Evolutionary conservation across 495 filamentous ascomycete genomes (phyloP), one percentile per base, ranked within the genome.

Genomic region (Penicillium waksmanii): DNA sequence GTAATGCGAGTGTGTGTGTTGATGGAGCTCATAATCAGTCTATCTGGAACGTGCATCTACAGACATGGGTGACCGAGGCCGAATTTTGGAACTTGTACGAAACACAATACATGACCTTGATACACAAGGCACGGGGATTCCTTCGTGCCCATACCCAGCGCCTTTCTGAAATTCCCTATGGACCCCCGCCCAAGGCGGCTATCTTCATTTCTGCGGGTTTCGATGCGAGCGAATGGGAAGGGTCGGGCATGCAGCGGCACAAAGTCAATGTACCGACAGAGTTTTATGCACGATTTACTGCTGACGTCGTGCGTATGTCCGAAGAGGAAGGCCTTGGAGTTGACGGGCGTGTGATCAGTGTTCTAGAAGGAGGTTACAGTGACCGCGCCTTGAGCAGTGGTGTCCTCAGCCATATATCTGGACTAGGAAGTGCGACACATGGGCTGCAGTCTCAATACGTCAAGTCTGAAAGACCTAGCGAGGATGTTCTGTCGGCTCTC

Each of bases 141-240:
- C 78, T 98, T 15, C 82, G 80, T 27, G 66, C 71, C 19, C 89
- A 96, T 44, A 87, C 90, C 0, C 76, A 88, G 42, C 80, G 85
- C 23, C 75, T 91, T 12, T 76, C 77, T 11, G 71, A 73, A 36
- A 78, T 76, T 19, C 76, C 81, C 34, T 83, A 78, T 53, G 79
- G 79, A 25, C 78, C 79, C 9, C 62, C 73, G 25, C 89, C 92
- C 34, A 92, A 87, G 65, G 91, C 89, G 8, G 93, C 93, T 7
- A 90, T 98, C 33, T 98, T 98, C 71, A 73, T 98, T 33, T 96
- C 92, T 34, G 94, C 95, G 1, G 95, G 95, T 0, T 98, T 98
- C 64, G 95, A 98, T 77, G 96, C 95, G 5, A 96, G 92, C 66
- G 91, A 98, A 68, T 93, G 90, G 85, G 95, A 98, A 71, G 83